Conservation (phyloP, 2,329 filamentous ascomycete genomes). For the Botryotinia globosa region DNA sequence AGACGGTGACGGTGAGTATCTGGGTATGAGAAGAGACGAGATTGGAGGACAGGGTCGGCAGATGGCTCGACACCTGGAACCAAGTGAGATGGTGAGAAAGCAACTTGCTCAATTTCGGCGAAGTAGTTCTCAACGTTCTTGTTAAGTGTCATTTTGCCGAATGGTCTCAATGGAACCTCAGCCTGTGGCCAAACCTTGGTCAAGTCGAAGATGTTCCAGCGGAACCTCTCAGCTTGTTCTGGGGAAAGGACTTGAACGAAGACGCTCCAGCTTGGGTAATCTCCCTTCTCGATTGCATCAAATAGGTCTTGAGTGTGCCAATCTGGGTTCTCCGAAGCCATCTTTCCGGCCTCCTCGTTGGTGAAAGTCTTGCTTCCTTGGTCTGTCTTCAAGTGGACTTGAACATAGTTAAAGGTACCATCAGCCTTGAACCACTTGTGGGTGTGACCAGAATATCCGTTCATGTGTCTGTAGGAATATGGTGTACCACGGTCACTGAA, state of each 20-base stretch:
- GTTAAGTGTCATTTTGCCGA: conserved; percentile 64
- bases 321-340: conserved; percentile 59
- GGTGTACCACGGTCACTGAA: conserved; percentile 66
- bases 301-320: conserved; percentile 63
- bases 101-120: conserved; percentile 66
- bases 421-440: conserved; percentile 65
- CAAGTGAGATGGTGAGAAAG: conserved; percentile 66
- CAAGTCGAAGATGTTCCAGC: conserved; percentile 65
- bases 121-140: conserved; percentile 61
- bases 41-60: conserved; percentile 67
- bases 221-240: conserved; percentile 58
- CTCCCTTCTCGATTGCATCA: conserved; percentile 58
- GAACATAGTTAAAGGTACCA: conserved; percentile 63
- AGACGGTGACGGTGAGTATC: conserved; percentile 60
- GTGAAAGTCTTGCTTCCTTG: conserved; percentile 60
- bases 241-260: conserved; percentile 63
- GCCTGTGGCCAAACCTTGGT: conserved; percentile 68
- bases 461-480: conserved; percentile 63
- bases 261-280: conserved; percentile 61
- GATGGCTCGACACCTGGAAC: conserved; percentile 67
- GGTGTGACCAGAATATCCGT: conserved; percentile 66
- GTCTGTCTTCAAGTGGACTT: conserved; percentile 62
- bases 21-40: conserved; percentile 67
- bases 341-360: conserved; percentile 53
- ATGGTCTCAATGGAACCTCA: conserved; percentile 57